A percentile compares a stretch with the other conserved stretches of the same genome.
These are phyloP conservation scores for Neonothopanus nambi DNA, from an alignment of 1,284 basidiomycete species.

Conservation along the genomic window DNA sequence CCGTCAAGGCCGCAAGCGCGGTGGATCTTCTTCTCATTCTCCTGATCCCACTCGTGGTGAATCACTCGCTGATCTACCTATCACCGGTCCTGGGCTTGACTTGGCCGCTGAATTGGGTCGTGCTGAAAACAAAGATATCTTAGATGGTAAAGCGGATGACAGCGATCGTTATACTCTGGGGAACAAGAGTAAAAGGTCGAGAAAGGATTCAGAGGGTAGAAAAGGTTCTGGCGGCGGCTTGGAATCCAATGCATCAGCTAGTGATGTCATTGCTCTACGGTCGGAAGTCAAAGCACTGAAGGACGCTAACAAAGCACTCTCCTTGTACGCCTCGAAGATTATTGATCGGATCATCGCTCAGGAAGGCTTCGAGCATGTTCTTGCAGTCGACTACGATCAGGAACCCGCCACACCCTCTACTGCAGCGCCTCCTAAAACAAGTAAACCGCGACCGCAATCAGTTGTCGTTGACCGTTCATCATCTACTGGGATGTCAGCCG, in stretches of 20 bases:
- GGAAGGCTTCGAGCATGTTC: conserved; percentile 92
- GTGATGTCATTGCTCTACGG: conserved; percentile 69
- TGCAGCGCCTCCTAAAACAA: conserved; percentile 33
- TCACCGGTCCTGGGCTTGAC: conserved; percentile 85
- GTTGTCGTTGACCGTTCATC: conserved; percentile 48
- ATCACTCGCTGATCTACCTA: conserved; percentile 76
- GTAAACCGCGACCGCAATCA: conserved; percentile 61
- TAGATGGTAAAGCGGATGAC: conserved; percentile 53
- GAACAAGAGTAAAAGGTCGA: conserved; percentile 51
- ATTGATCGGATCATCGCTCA: conserved; percentile 93
- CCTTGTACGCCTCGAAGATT: conserved; percentile 94
- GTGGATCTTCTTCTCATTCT: conserved; percentile 48
- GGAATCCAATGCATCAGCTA: conserved; percentile 42
- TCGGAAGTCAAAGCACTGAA: conserved; percentile 87
- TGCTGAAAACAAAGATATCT: conserved; percentile 79
- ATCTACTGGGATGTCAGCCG: conserved; percentile 37
- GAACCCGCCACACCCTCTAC: conserved; percentile 43
- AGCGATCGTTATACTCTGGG: conserved; percentile 46
- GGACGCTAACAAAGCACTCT: conserved; percentile 93
- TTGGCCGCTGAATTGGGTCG: conserved; percentile 88
- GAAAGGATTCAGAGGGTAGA: conserved; percentile 41
- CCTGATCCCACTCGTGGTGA: conserved; percentile 59
- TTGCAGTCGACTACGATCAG: conserved; percentile 84
- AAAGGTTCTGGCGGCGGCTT: conserved; percentile 37
- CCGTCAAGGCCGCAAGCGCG: conserved; percentile 53